Conservation (phyloP, 1,139 yeast genomes). For the Scheffersomyces lignicola region DNA sequence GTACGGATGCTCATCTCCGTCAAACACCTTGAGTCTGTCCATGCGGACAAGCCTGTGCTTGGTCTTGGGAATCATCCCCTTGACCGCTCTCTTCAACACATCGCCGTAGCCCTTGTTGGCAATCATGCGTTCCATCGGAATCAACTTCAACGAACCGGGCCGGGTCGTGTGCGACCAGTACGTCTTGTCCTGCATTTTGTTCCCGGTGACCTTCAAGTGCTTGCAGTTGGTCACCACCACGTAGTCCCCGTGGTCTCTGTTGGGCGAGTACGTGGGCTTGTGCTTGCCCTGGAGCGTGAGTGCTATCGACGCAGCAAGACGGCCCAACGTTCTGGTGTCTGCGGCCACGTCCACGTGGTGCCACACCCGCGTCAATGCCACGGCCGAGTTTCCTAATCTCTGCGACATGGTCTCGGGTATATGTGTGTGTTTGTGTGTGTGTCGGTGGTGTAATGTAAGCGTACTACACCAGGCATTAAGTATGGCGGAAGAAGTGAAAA, state of each 20-base stretch:
- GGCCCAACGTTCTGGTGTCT: conserved; percentile 85
- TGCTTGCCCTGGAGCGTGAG: conserved; percentile 90
- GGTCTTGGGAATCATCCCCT: conserved; percentile 95
- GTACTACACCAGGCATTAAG: no score
- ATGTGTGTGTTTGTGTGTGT: no score
- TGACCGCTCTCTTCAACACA: conserved; percentile 78
- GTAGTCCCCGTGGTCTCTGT: conserved; percentile 90
- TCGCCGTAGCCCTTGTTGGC: conserved; percentile 86
- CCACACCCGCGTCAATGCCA: conserved; percentile 88
- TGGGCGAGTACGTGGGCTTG: conserved; percentile 78
- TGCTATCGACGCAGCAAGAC: conserved; percentile 88
- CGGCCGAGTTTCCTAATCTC: conserved; percentile 60
- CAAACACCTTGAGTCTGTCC: conserved; percentile 81
- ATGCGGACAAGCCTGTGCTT: conserved; percentile 75
- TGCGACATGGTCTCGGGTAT: conserved; percentile 57
- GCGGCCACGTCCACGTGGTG: conserved; percentile 90
- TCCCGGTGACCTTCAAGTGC: conserved; percentile 77
- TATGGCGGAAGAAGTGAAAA: no score
- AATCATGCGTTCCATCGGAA: conserved; percentile 77
- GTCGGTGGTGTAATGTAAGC: no score
- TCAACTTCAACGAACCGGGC: conserved; percentile 86
- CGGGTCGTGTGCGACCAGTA: conserved; percentile 89
- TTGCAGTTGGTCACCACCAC: conserved; percentile 95
- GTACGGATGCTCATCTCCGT: conserved; percentile 88
- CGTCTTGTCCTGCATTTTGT: conserved; percentile 76